A percentile compares a stretch with the other conserved stretches of the same genome.
These are phyloP conservation scores for Periconia sp. DNA, from an alignment of 2,329 filamentous ascomycete genomes.

Conservation along the genomic window DNA sequence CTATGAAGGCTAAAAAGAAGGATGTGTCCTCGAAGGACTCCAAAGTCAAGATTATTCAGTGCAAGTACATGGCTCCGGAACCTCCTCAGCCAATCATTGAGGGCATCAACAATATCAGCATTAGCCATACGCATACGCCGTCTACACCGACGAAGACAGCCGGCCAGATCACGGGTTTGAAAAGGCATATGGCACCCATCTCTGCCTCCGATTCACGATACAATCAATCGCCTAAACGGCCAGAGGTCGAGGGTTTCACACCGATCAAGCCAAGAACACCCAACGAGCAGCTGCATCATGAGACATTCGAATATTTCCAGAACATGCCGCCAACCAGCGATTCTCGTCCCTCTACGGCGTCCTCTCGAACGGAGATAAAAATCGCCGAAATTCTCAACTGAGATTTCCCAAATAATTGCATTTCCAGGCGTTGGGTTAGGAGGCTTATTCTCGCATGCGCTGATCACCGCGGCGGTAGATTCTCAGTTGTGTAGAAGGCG, in stretches of 20 bases:
- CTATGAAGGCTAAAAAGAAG: slow-evolving; percentile 38
- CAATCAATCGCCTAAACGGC: slow-evolving; percentile 37
- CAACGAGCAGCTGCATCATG: slow-evolving; percentile 30
- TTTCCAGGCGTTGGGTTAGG: slow-evolving; percentile 27
- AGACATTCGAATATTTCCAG: slow-evolving; percentile 17
- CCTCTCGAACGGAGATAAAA: slow-evolving; percentile 21
- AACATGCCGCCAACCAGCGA: slow-evolving; percentile 19
- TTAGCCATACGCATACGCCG: slow-evolving; percentile 19
- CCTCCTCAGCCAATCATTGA: slow-evolving; percentile 21
- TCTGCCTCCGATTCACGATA: slow-evolving; percentile 37
- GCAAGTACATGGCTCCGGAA: slow-evolving; percentile 12
- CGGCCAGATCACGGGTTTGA: slow-evolving; percentile 30
- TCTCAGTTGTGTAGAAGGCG: too few relatives aligned
- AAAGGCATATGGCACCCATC: slow-evolving; percentile 32
- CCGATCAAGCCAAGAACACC: slow-evolving; percentile 35
- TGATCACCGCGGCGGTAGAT: neutral
- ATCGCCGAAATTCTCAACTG: slow-evolving; percentile 10
- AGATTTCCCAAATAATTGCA: slow-evolving; percentile 14
- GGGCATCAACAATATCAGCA: slow-evolving; percentile 15
- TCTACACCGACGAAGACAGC: slow-evolving; percentile 22
- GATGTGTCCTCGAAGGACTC: neutral
- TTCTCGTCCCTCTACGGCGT: slow-evolving; percentile 33
- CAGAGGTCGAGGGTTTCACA: slow-evolving; percentile 36
- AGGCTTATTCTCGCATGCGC: slow-evolving; percentile 4
- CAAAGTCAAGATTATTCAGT: slow-evolving; percentile 12